Evolutionary conservation across 495 filamentous ascomycete species (phyloP).

Genomic region (Penicillium waksmanii): DNA sequence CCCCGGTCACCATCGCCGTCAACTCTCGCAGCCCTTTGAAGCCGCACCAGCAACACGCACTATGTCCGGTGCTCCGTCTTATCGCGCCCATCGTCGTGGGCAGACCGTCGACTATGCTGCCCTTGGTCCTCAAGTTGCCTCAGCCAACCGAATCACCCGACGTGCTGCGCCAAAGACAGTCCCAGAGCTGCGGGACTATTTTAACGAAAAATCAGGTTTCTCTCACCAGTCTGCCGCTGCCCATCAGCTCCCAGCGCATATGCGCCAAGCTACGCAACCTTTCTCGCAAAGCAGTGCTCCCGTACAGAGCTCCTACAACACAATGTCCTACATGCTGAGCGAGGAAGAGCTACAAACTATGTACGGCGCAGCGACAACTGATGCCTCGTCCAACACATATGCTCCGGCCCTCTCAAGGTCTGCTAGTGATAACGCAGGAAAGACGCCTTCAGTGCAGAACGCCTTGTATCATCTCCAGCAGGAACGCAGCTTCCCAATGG

Average conservation of each 20-base stretch:
- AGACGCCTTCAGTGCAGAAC: conserved; percentile 22
- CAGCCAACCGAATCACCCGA: conserved; percentile 26
- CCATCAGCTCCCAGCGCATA: conserved; percentile 22
- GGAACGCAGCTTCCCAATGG: conserved; percentile 17
- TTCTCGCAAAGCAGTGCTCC: conserved; percentile 12
- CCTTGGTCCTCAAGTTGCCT: conserved; percentile 48
- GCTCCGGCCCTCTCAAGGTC: conserved; percentile 30
- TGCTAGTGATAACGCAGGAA: conserved; percentile 26
- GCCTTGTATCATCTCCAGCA: conserved; percentile 27
- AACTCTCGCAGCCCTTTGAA: conserved; percentile 74
- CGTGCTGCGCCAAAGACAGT: conserved; percentile 31
- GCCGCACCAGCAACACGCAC: conserved; percentile 37
- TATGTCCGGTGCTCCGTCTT: conserved; percentile 23
- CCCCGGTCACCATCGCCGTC: conserved; percentile 71
- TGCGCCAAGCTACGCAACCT: conserved; percentile 19
- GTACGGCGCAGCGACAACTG: conserved; percentile 18
- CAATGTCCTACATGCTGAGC: conserved; percentile 34
- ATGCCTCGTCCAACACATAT: conserved; percentile 17
- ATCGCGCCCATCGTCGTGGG: conserved; percentile 67
- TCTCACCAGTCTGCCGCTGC: conserved; percentile 14
- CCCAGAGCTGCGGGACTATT: conserved; percentile 34
- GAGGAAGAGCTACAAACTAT: conserved; percentile 44
- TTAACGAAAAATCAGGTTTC: conserved; percentile 40
- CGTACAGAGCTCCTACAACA: conserved; percentile 23
- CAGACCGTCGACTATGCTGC: conserved; percentile 74